A percentile compares a stretch with the other conserved stretches of the same genome.
These are phyloP conservation scores for Setaria viridis DNA, from an alignment of 202 grass and related monocot genomes.

Conservation along the genomic window DNA sequence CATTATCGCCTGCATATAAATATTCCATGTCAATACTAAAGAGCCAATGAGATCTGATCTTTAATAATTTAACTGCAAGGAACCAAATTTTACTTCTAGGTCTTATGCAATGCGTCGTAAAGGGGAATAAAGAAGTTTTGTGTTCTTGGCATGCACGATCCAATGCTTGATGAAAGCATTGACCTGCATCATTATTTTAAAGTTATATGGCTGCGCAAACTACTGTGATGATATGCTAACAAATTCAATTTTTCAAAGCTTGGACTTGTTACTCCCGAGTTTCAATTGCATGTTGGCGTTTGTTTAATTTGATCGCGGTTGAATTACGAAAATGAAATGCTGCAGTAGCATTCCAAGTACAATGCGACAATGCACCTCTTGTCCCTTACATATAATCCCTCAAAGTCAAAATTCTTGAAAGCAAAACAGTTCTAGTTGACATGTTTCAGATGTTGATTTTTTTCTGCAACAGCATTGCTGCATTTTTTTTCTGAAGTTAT, in stretches of 20 bases:
- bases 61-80: slow-evolving; percentile 39
- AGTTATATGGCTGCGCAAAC: slow-evolving; percentile 41
- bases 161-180: slow-evolving; percentile 65
- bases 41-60: background rate
- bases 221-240: slow-evolving; percentile 27
- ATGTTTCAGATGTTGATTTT: slow-evolving; percentile 5
- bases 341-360: slow-evolving; percentile 26
- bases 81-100: slow-evolving; percentile 49
- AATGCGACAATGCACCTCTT: background rate
- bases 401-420: slow-evolving; percentile 30
- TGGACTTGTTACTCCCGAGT: slow-evolving; percentile 35
- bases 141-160: slow-evolving; percentile 45
- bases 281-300: slow-evolving; percentile 47
- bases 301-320: slow-evolving; percentile 36
- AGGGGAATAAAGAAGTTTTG: slow-evolving; percentile 19
- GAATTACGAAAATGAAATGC: slow-evolving; percentile 25
- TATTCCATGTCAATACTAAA: slow-evolving; percentile 20
- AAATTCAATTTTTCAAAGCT: slow-evolving; percentile 27
- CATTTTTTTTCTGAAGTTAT: background rate
- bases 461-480: background rate
- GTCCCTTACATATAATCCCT: background rate
- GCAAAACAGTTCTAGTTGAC: slow-evolving; percentile 2
- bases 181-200: slow-evolving; percentile 54
- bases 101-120: slow-evolving; percentile 30
- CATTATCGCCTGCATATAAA: slow-evolving; percentile 17